Base-by-base conservation (phyloP, 352 stramenopile genomes). In the Albugo laibachii region DNA sequence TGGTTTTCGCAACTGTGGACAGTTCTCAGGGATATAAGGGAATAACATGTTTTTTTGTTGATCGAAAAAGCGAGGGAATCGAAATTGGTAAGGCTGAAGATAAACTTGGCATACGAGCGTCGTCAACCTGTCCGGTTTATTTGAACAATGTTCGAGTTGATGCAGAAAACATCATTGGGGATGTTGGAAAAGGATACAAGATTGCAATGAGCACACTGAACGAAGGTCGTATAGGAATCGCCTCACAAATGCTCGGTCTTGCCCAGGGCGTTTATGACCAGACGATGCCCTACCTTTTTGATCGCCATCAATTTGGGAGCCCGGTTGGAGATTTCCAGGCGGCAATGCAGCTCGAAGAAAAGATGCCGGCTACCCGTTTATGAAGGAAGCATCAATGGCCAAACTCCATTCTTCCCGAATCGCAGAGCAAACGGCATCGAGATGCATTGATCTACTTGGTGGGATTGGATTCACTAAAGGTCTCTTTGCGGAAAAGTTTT, bases 151-250 rank as follows among this genome's bases (percentile, higher is more conserved):
- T 97, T 14, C 84, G 93, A 57, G 89, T 99, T n/a, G 74, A 84
- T 36, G 72, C 78, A 45, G 66, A 80, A 44, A 85, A 97, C 62
- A 73, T 98, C 15, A 59, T 99, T 31, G 94, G 94, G 20, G 80
- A 97, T 48, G 63, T 91, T 16, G 84, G 85, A 46, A 88, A 94
- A 51, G 84, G 84, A 14, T 96, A 98, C 71, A 97, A 97, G 61
- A 97, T 97, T 57, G 95, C 92, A 11, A 99, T 99, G 46, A 87
- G 92, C 46, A 98, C 96, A 52, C 57, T 99, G 46, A 98, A 99
- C 54, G 72, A 87, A 62, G 75, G 78, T 31, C 78, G 93, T 41
- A 98, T 99, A 48, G 95, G 93, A 35, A 99, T 99, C 62, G 93
- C 85, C 0, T 93, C 92, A 40, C 94, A 99, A 57, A 97, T 97